Conservation (phyloP, 2,329 filamentous ascomycete species). For the Colletotrichum trifolii region DNA sequence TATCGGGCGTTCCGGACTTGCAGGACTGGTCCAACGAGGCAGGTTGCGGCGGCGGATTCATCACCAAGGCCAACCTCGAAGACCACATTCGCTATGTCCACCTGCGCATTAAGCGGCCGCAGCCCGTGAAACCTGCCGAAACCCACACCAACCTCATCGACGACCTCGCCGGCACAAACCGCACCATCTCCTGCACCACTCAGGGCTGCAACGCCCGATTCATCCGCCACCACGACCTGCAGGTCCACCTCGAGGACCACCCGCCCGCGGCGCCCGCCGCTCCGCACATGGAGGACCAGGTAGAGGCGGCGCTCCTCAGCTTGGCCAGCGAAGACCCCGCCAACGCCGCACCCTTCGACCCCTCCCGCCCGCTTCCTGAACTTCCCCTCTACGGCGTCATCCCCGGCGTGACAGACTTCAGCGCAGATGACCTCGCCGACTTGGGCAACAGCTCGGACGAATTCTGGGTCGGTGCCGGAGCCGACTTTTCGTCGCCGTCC, state of each 20-base stretch:
- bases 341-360: conserved; percentile 17
- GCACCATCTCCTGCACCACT: conserved; percentile 56
- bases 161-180: conserved; percentile 56
- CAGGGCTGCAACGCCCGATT: conserved; percentile 58
- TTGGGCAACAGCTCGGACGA: conserved; percentile 29
- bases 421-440: not conserved
- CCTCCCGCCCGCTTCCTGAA: conserved; percentile 33
- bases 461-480: conserved; percentile 47
- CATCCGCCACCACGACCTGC: conserved; percentile 61
- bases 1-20: conserved; percentile 68
- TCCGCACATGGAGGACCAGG: conserved; percentile 20
- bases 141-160: conserved; percentile 51
- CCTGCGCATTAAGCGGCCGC: conserved; percentile 67
- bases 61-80: conserved; percentile 81
- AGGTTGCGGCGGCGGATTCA: conserved; percentile 81
- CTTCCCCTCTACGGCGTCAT: conserved; percentile 32
- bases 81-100: conserved; percentile 89
- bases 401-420: conserved; percentile 26
- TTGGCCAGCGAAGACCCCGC: conserved; percentile 37
- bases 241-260: conserved; percentile 55
- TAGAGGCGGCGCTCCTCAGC: conserved; percentile 34
- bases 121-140: conserved; percentile 34
- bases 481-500: conserved; percentile 43
- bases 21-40: conserved; percentile 71
- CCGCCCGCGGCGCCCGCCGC: conserved; percentile 35